Percentiles rank a stretch among this genome's conserved stretches.
phyloP scores from a whole-genome alignment of 805 yeast genomes.

The Lipomyces orientalis region DNA sequence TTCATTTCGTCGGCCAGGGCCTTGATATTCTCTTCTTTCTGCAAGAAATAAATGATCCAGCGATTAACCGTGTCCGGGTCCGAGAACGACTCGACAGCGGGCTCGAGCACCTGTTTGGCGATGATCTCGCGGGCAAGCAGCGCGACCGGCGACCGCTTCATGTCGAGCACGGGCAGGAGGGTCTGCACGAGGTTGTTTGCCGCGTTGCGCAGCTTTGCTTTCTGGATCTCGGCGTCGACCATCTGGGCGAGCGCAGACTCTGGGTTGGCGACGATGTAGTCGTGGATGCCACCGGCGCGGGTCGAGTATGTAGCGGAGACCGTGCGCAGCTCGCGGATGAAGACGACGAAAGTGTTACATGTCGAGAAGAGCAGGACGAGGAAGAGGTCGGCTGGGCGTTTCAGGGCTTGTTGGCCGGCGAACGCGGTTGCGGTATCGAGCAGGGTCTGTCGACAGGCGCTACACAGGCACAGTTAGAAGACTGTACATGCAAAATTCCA shows the following conservation, averaged over 20 bases:
- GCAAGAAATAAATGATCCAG: constrained; percentile 36
- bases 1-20: constrained; percentile 26
- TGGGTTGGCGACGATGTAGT: constrained; percentile 37
- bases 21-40: constrained; percentile 32
- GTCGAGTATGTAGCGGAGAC: constrained; percentile 30
- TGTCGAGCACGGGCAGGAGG: constrained; percentile 34
- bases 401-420: constrained; percentile 28
- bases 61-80: constrained; percentile 38
- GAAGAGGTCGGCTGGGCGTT: constrained; percentile 36
- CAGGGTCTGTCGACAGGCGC: constrained; percentile 33
- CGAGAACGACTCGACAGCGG: constrained; percentile 34
- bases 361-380: constrained; percentile 35
- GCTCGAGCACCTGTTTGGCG: constrained; percentile 32
- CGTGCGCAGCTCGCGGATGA: constrained; percentile 36
- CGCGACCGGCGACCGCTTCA: constrained; percentile 36
- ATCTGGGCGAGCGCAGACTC: constrained; percentile 39
- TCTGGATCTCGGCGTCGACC: constrained; percentile 38
- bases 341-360: constrained; percentile 37
- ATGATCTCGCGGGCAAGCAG: constrained; percentile 35
- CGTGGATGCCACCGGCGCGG: constrained; percentile 29
- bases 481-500: neutral
- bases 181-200: constrained; percentile 37
- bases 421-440: constrained; percentile 48
- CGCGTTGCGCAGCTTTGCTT: constrained; percentile 34
- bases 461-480: neutral